A percentile compares a stretch with the other conserved stretches of the same genome.
phyloP scores from a whole-genome alignment of 1,284 basidiomycete species.

The Exobasidium cylindrosporum region DNA sequence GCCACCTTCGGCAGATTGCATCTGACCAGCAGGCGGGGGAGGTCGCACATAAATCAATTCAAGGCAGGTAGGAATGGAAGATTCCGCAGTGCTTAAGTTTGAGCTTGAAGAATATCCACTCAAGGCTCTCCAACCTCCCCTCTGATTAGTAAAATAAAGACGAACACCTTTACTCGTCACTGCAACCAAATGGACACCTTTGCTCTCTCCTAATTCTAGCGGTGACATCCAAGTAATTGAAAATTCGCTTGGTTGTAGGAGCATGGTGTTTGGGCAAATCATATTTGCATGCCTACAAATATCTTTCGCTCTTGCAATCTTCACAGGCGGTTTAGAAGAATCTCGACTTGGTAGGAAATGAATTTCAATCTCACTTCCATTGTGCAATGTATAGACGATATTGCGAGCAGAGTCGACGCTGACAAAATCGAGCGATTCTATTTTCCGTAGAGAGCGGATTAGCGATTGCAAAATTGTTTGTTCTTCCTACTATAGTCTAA shows the following conservation, averaged over 20 bases:
- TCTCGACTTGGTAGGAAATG: slow-evolving; percentile 40
- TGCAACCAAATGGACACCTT: slow-evolving; percentile 35
- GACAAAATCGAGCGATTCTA: slow-evolving; percentile 38
- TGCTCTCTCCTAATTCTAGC: slow-evolving; percentile 28
- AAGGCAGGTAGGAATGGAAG: slow-evolving; percentile 9
- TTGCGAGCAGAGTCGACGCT: slow-evolving; percentile 42
- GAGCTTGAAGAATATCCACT: slow-evolving; percentile 1
- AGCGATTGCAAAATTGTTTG: slow-evolving; percentile 64
- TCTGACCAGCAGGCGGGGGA: slow-evolving; percentile 19
- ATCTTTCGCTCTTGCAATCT: slow-evolving; percentile 42
- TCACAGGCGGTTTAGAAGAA: slow-evolving; percentile 39
- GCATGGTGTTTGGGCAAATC: slow-evolving; percentile 31
- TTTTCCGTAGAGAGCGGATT: slow-evolving; percentile 54
- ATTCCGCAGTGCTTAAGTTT: neutral
- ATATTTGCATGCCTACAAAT: slow-evolving; percentile 47
- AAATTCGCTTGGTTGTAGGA: slow-evolving; percentile 27
- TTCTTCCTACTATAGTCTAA: no score
- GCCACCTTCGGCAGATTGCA: slow-evolving; percentile 8
- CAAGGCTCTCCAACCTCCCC: slow-evolving; percentile 13
- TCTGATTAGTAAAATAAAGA: slow-evolving; percentile 39
- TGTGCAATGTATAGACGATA: slow-evolving; percentile 47
- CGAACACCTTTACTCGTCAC: slow-evolving; percentile 51
- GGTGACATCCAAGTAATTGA: slow-evolving; percentile 45
- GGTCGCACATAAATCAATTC: slow-evolving; percentile 21
- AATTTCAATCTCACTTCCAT: slow-evolving; percentile 47